Conservation (phyloP, 2,329 filamentous ascomycete genomes). For the Clarireedia homoeocarpa region DNA sequence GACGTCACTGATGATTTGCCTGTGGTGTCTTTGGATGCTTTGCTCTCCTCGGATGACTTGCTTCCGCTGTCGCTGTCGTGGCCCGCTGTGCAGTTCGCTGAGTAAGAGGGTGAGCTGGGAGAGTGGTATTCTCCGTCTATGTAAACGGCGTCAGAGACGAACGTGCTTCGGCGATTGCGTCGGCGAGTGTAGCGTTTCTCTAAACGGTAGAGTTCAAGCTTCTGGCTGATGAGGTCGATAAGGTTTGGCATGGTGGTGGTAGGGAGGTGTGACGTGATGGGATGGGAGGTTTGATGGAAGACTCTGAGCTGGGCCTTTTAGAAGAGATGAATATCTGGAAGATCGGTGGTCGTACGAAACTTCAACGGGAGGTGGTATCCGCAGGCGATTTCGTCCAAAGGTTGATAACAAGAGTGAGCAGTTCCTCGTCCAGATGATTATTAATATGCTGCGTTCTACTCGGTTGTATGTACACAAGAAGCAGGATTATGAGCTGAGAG, state of each 20-base stretch:
- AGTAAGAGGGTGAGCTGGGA: not conserved
- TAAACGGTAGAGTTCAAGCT: conserved; percentile 86
- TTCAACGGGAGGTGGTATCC: not conserved
- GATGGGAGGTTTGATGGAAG: not conserved
- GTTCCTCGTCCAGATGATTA: not conserved
- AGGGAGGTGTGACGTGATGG: not conserved
- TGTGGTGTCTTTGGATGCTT: conserved; percentile 2
- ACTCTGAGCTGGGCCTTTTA: not conserved
- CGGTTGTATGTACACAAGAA: no score
- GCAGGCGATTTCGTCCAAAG: not conserved
- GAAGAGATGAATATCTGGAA: not conserved
- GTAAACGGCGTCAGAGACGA: conserved; percentile 82
- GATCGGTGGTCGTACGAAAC: not conserved
- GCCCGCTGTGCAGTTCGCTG: conserved; percentile 5
- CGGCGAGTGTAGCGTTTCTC: conserved; percentile 92
- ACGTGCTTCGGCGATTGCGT: conserved; percentile 78
- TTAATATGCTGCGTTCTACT: no score
- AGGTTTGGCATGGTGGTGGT: conserved; percentile 32
- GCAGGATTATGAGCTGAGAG: no score
- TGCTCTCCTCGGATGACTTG: conserved; percentile 3
- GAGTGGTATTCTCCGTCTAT: conserved; percentile 79
- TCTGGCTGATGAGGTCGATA: conserved; percentile 53
- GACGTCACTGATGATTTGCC: conserved; percentile 6
- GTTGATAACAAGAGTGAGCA: not conserved
- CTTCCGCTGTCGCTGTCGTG: conserved; percentile 3